These are phyloP conservation scores for Catunica adiposa DNA, from an alignment of 2,329 filamentous ascomycete genomes.

Conservation along the genomic window DNA sequence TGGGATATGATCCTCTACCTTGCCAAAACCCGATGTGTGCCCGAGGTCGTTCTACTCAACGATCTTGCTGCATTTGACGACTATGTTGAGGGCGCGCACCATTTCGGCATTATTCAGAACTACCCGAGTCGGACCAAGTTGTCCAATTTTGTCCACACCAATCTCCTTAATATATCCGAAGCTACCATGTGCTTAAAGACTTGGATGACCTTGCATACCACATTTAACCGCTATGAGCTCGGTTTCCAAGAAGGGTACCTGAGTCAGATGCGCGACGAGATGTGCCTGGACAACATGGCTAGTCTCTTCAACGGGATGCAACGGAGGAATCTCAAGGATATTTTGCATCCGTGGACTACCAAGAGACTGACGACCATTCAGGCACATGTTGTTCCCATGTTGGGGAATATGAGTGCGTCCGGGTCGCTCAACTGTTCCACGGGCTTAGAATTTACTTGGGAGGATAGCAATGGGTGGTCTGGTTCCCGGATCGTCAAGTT, in stretches of 20 bases:
- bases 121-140: conserved; percentile 10
- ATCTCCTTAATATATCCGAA: conserved; percentile 13
- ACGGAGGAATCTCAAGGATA: neutral
- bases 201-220: conserved; percentile 7
- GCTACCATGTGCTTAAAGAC: conserved; percentile 8
- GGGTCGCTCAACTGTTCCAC: neutral
- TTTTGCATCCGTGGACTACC: neutral
- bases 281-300: neutral
- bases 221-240: neutral
- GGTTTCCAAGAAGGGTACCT: conserved; percentile 8
- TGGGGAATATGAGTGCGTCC: neutral
- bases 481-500: conserved; percentile 2
- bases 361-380: neutral
- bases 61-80: conserved; percentile 16
- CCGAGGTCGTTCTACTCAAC: conserved; percentile 15
- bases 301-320: neutral
- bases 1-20: conserved; percentile 17
- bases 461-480: neutral
- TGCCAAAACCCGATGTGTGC: conserved; percentile 7
- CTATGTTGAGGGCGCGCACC: conserved; percentile 10
- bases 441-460: conserved; percentile 7
- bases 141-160: conserved; percentile 10
- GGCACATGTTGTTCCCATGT: neutral
- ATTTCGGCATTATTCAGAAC: conserved; percentile 15
- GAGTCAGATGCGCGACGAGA: conserved; percentile 5